Conservation (phyloP, 2,329 filamentous ascomycete species). For the Verticillium zaregamsianum region DNA sequence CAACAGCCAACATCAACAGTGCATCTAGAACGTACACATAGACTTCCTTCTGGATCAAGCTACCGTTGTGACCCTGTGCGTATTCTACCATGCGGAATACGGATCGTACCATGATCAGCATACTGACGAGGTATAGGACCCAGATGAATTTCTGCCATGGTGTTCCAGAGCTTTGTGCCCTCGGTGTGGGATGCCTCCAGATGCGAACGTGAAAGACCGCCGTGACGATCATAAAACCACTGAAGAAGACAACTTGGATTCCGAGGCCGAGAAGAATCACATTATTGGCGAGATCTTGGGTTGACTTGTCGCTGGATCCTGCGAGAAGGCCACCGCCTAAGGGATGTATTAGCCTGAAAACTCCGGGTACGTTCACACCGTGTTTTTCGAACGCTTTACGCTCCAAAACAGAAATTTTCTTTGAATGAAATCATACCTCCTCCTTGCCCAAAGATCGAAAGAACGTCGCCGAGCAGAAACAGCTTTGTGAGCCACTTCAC, state of each 20-base stretch:
- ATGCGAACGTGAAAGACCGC: conserved; percentile 39
- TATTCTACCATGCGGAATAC: conserved; percentile 39
- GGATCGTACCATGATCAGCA: conserved; percentile 35
- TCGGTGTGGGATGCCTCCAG: conserved; percentile 10
- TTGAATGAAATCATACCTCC: conserved; percentile 28
- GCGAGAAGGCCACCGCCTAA: conserved; percentile 14
- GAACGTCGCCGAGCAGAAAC: conserved; percentile 50
- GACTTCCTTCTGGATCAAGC: conserved; percentile 26
- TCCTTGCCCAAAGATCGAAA: conserved; percentile 47
- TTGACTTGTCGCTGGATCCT: conserved; percentile 14
- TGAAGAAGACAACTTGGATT: conserved; percentile 53
- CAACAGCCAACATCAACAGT: conserved; percentile 23
- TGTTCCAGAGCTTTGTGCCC: conserved; percentile 13
- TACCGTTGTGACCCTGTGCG: conserved; percentile 25
- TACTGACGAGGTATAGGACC: conserved; percentile 20
- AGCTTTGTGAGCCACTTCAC: conserved; percentile 44
- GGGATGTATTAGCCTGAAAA: neutral
- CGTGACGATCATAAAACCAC: conserved; percentile 46
- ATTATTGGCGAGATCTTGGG: conserved; percentile 28
- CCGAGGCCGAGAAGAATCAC: conserved; percentile 49
- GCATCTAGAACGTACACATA: conserved; percentile 33
- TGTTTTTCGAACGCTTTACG: neutral
- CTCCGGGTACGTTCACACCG: no score
- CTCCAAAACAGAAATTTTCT: neutral
- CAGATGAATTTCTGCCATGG: conserved; percentile 26